These are phyloP conservation scores for Trichophyton verrucosum DNA, from an alignment of 2,329 filamentous ascomycete species.

Conservation along the genomic window DNA sequence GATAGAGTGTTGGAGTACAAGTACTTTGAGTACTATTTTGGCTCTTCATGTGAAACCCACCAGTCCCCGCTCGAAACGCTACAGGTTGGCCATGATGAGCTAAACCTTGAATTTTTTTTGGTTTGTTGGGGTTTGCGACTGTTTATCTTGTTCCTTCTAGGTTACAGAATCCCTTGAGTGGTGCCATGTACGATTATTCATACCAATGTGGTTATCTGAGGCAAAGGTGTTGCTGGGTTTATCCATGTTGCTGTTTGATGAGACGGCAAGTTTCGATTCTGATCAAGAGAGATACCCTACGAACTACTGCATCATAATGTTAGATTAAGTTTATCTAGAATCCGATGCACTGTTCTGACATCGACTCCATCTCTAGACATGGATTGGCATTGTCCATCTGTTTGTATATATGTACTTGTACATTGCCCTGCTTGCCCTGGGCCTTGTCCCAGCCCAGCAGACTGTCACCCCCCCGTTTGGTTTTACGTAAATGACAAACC, in stretches of 20 bases:
- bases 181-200: background rate
- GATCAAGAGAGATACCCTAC: background rate
- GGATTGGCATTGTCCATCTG: too few species aligned
- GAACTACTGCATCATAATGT: background rate
- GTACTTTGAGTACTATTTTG: background rate
- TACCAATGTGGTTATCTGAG: background rate
- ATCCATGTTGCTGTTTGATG: background rate
- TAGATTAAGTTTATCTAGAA: background rate
- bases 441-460: too few species aligned
- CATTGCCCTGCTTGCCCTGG: too few species aligned
- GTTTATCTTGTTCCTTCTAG: background rate
- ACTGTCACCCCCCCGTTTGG: background rate
- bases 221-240: background rate
- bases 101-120: background rate
- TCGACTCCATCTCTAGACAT: background rate
- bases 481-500: too few species aligned
- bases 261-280: background rate
- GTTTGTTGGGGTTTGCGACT: background rate
- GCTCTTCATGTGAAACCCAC: background rate
- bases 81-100: background rate
- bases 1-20: background rate
- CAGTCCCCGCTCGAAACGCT: background rate
- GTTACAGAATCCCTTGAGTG: background rate
- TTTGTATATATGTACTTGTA: too few species aligned
- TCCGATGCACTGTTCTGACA: background rate